Evolutionary conservation across 306 rosid species (phyloP), one percentile per base, ranked within the genome.

Genomic region (Cicer cuneatum): DNA sequence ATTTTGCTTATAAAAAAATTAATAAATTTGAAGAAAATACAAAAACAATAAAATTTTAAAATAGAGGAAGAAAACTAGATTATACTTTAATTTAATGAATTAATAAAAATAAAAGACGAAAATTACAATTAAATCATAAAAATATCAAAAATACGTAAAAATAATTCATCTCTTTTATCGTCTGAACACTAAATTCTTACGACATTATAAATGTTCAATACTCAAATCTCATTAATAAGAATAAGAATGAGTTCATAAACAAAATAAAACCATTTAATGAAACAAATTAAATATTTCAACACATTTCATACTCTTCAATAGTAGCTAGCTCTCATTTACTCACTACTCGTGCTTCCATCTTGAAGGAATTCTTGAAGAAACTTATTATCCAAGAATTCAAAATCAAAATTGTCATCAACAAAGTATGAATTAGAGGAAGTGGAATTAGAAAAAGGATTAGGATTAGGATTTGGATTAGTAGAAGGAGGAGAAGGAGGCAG

Each of bases 311-410:
- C 18, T 59, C 66, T 54, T 54, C 38, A 54, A 10, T 2, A 19
- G 38, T 56, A 21, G 12, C 59, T 53, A 10, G 39, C 4, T 29
- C 33, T 1, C 33, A 29, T 29, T 62, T 38, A 62, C 39, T 38
- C 12, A 39, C 41, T 49, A 48, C 6, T 10, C 29, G 53, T 54
- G 46, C 33, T 58, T 1, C 69, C 80, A 6, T 73, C 88, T 14
- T 65, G 86, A 67, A 93, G 96, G 53, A 93, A 90, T 80, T 89
- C 90, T 47, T 93, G 96, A 80, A 93, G 81, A 60, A 91, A 51
- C 56, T 85, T 83, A 66, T 82, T 84, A 13, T 91, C 97, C 75
- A 91, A 77, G 52, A 62, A 89, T 73, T 91, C 97, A 7, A 89
- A 83, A 82, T 93, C 97, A 3, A 86, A 72, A 57, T 49, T 52